Percentiles rank a stretch among this genome's conserved stretches.
Evolutionary conservation across 2,329 filamentous ascomycete genomes (phyloP).

Genomic region (Fusarium sp.): DNA sequence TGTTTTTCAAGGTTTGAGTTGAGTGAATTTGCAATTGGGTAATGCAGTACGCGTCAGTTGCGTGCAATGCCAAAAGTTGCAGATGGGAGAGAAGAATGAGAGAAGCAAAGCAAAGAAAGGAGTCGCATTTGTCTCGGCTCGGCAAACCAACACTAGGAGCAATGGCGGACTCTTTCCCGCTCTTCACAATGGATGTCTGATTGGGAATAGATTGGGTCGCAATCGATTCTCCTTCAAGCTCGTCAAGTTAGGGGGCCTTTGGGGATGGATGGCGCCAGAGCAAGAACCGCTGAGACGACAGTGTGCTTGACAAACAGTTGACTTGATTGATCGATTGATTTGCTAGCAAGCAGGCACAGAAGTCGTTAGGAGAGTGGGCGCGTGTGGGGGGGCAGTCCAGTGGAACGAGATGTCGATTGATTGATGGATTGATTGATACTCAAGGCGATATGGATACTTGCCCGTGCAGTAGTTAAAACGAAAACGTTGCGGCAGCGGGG

Average conservation of each 20-base stretch:
- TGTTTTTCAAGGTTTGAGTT: conserved; percentile 9
- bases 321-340: conserved; percentile 17
- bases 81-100: background rate
- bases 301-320: conserved; percentile 18
- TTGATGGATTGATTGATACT: conserved; percentile 31
- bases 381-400: conserved; percentile 37
- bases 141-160: conserved; percentile 15
- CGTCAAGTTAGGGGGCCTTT: conserved; percentile 18
- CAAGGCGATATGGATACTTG: conserved; percentile 20
- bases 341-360: conserved; percentile 29
- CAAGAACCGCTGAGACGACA: conserved; percentile 23
- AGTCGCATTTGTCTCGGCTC: conserved; percentile 9
- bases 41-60: conserved; percentile 1
- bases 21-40: conserved; percentile 1
- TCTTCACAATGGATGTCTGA: conserved; percentile 29
- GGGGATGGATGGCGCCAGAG: conserved; percentile 3
- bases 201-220: conserved; percentile 38
- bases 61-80: conserved; percentile 20
- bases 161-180: conserved; percentile 11
- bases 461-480: conserved; percentile 21
- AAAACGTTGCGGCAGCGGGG: conserved; percentile 14
- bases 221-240: conserved; percentile 13
- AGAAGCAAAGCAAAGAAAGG: conserved; percentile 8
- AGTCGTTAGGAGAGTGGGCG: conserved; percentile 18
- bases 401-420: conserved; percentile 46